These are phyloP conservation scores for Pyrenophora seminiperda DNA, from an alignment of 2,329 filamentous ascomycete species.

Conservation along the genomic window DNA sequence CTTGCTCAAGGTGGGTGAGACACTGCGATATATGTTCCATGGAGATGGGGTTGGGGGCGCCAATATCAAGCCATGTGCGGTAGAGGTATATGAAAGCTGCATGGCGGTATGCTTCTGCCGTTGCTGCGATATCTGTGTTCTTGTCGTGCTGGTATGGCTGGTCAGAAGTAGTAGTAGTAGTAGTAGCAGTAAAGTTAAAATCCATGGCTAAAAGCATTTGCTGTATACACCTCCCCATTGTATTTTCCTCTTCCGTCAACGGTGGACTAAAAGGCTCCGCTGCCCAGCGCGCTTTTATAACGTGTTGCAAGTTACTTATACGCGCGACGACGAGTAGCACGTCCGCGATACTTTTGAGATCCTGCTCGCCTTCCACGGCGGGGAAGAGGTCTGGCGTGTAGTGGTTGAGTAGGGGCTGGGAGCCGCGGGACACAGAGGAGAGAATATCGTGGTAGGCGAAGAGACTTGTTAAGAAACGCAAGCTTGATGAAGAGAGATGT, in stretches of 20 bases:
- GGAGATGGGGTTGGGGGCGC: slow-evolving; percentile 38
- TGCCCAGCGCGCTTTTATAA: slow-evolving; percentile 21
- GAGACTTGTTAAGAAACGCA: slow-evolving; percentile 36
- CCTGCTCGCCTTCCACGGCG: slow-evolving; percentile 30
- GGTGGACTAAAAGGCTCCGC: neutral
- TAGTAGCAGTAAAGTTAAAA: no score
- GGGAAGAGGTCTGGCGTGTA: slow-evolving; percentile 28
- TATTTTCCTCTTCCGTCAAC: slow-evolving; percentile 27
- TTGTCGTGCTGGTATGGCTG: neutral
- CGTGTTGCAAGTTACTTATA: slow-evolving; percentile 33
- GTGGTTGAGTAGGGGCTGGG: slow-evolving; percentile 32
- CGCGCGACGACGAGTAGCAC: slow-evolving; percentile 35
- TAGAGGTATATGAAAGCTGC: slow-evolving; percentile 44
- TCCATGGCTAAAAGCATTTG: slow-evolving; percentile 25
- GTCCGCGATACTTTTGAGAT: slow-evolving; percentile 33
- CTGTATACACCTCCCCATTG: slow-evolving; percentile 26
- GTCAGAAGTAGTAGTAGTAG: neutral
- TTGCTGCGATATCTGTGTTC: slow-evolving; percentile 24
- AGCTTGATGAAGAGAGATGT: slow-evolving; percentile 25
- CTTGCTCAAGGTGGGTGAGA: slow-evolving; percentile 22
- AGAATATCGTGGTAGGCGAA: slow-evolving; percentile 44
- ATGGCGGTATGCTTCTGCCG: slow-evolving; percentile 39
- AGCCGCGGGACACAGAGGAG: slow-evolving; percentile 36
- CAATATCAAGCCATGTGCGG: slow-evolving; percentile 39
- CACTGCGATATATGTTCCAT: slow-evolving; percentile 36